Base-by-base conservation (phyloP, 306 rosid species). In the Albizia julibrissin region DNA sequence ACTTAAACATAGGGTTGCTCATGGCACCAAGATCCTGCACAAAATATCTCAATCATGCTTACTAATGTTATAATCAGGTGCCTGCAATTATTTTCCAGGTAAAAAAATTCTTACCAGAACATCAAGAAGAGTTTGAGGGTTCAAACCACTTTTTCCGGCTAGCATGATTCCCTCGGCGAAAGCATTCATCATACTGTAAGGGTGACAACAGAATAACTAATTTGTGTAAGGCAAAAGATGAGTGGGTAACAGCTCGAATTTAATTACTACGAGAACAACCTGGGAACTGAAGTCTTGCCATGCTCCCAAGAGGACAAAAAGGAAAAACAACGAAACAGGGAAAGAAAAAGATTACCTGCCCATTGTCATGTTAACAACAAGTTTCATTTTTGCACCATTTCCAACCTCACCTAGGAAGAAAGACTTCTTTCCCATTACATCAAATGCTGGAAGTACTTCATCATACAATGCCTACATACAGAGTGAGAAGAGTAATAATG, bases 381-480 rank as follows among this genome's bases (percentile, higher is more conserved):
- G 97, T 85, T 94, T 94, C 98, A 94, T 94, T 87, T 89, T 91
- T 68, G 98, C 98, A 79, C 98, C 97, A 78, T 93, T 93, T 85
- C 98, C 98, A 79, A 93, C 94, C 86, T 93, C 87, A 56, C 98
- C 98, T 49, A 94, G 85, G 86, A 82, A 93, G 90, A 94, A 94
- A 70, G 97, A 91, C 72, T 87, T 93, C 88, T 93, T 93, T 71
- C 97, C 97, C 56, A 93, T 80, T 71, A 91, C 91, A 84, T 86
- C 85, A 82, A 93, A 91, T 64, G 89, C 91, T 50, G 96, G 94
- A 78, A 87, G 87, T 74, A 69, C 87, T 85, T 91, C 93, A 16
- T 91, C 91, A 66, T 90, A 93, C 64, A 93, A 78, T 71, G 84
- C 85, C 97, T 91, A 83, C 87, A 69, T 0, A 11, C 6, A 15